Conservation (phyloP, 257 asterid species). For the Haberlea rhodopensis region DNA sequence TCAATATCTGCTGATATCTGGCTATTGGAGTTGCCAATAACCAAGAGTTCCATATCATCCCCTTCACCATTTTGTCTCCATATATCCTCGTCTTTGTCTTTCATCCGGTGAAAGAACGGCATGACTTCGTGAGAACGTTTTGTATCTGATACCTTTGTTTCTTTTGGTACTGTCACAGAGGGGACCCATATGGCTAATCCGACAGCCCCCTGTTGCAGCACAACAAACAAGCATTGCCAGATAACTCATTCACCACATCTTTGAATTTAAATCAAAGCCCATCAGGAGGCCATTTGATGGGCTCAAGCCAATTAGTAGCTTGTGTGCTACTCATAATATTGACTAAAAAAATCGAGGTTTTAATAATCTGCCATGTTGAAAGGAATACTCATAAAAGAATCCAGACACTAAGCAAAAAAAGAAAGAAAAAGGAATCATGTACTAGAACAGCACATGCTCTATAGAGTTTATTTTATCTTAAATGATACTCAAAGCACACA, state of each 20-base stretch:
- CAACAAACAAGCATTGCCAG: too few relatives aligned
- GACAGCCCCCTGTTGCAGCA: slow-evolving; percentile 83
- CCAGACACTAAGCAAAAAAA: slow-evolving; percentile 8
- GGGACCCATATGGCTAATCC: slow-evolving; percentile 99
- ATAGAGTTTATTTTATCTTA: not conserved
- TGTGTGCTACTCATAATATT: not conserved
- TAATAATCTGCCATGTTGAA: not conserved
- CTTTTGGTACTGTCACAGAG: slow-evolving; percentile 83
- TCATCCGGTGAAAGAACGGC: slow-evolving; percentile 59
- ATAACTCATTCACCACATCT: not conserved
- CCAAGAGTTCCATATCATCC: slow-evolving; percentile 67
- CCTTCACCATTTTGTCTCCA: slow-evolving; percentile 53
- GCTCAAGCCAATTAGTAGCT: not conserved
- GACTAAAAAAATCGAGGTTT: not conserved
- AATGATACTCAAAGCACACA: too few relatives aligned
- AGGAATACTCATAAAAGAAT: slow-evolving; percentile 1
- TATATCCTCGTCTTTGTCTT: slow-evolving; percentile 45
- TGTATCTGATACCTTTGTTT: slow-evolving; percentile 47
- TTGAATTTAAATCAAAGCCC: not conserved
- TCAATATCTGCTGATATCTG: slow-evolving; percentile 50
- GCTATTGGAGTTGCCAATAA: slow-evolving; percentile 42
- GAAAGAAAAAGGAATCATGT: not conserved
- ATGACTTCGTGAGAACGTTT: slow-evolving; percentile 60
- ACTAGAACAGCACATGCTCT: not conserved
- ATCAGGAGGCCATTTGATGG: slow-evolving; percentile 1